Evolutionary conservation across 169 alveolate species (phyloP).

Genomic region (Plasmodium gonderi): DNA sequence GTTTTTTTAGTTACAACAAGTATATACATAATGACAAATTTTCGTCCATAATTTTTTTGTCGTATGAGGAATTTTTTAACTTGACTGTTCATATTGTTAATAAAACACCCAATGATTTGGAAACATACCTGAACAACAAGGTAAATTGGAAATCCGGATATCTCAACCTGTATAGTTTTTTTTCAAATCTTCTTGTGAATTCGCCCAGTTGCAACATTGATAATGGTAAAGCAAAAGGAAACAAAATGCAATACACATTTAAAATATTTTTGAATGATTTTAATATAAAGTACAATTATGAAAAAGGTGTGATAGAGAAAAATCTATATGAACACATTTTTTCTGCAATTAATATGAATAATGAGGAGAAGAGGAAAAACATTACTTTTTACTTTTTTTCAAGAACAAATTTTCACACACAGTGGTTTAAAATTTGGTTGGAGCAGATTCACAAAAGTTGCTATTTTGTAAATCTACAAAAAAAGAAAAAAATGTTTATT

Average conservation of each 20-base stretch:
- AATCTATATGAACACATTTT: slow-evolving; percentile 59
- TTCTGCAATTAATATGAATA: slow-evolving; percentile 9
- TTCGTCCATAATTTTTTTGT: slow-evolving; percentile 28
- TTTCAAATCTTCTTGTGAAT: background rate
- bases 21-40: slow-evolving; percentile 47
- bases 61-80: slow-evolving; percentile 56
- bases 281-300: slow-evolving; percentile 41
- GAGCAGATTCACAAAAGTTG: slow-evolving; percentile 29
- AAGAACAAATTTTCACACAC: background rate
- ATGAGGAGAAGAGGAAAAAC: background rate
- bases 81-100: background rate
- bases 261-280: slow-evolving; percentile 57
- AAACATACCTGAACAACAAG: slow-evolving; percentile 13
- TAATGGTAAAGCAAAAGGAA: too few species aligned
- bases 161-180: background rate
- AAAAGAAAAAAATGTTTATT: slow-evolving; percentile 13
- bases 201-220: background rate
- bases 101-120: background rate
- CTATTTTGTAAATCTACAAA: background rate
- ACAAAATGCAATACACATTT: slow-evolving; percentile 7
- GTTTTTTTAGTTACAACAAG: slow-evolving; percentile 45
- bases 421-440: slow-evolving; percentile 47
- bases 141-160: background rate
- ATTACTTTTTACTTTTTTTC: slow-evolving; percentile 30
- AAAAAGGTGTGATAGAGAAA: slow-evolving; percentile 27